These are phyloP conservation scores for Diaporthe batatas DNA, from an alignment of 2,329 filamentous ascomycete genomes.

Conservation along the genomic window DNA sequence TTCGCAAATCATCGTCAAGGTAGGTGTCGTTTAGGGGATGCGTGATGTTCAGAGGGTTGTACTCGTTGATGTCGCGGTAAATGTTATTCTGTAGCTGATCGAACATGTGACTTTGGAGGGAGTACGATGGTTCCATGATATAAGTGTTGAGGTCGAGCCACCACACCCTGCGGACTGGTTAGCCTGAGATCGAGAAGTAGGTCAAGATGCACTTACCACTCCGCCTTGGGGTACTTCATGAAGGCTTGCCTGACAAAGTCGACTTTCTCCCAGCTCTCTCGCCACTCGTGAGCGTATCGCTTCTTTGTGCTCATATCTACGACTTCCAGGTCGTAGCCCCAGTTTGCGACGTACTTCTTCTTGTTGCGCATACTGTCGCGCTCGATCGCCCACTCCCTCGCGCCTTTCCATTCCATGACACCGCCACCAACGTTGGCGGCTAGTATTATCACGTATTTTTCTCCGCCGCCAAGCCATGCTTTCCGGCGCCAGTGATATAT, in stretches of 20 bases:
- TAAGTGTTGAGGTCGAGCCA: slow-evolving; percentile 98
- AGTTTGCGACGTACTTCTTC: slow-evolving; percentile 84
- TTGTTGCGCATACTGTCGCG: slow-evolving; percentile 97
- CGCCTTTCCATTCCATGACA: slow-evolving; percentile 99
- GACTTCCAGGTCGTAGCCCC: slow-evolving; percentile 96
- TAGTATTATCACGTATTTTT: slow-evolving; percentile 93
- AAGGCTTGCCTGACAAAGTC: slow-evolving; percentile 91
- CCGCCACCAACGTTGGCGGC: slow-evolving; percentile 95
- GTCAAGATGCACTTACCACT: slow-evolving; percentile 77
- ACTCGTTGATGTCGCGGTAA: slow-evolving; percentile 96
- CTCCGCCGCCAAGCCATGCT: slow-evolving; percentile 81
- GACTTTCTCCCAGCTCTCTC: slow-evolving; percentile 99
- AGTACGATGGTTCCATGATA: slow-evolving; percentile 95
- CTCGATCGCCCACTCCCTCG: slow-evolving; percentile 97
- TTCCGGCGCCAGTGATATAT: slow-evolving; percentile 78
- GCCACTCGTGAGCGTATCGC: slow-evolving; percentile 98
- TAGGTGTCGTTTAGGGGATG: slow-evolving; percentile 83
- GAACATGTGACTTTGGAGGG: slow-evolving; percentile 92
- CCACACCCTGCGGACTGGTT: slow-evolving; percentile 83
- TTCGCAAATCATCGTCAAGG: slow-evolving; percentile 81
- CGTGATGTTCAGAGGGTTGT: slow-evolving; percentile 93
- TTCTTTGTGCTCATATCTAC: slow-evolving; percentile 99
- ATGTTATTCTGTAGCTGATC: slow-evolving; percentile 78
- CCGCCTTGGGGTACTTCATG: slow-evolving; percentile 93
- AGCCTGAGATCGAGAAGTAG: slow-evolving; percentile 34